These are phyloP conservation scores for Dalbergia cultrata DNA, from an alignment of 306 rosid genomes.

Conservation along the genomic window DNA sequence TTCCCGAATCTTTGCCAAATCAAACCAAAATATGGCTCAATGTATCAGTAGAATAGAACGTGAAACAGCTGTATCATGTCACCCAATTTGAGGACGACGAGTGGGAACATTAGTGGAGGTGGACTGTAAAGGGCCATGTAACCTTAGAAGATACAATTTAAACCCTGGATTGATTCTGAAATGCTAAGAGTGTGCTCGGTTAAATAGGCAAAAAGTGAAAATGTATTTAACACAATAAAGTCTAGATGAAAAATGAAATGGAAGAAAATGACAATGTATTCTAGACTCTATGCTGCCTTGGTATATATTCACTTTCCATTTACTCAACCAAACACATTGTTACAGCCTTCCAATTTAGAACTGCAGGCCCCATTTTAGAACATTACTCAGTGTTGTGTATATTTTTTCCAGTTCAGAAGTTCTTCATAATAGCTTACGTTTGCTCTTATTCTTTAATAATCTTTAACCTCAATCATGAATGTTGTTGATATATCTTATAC, in stretches of 20 bases:
- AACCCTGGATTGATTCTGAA: conserved; percentile 5
- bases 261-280: not conserved
- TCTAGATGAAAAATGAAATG: not conserved
- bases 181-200: conserved; percentile 28
- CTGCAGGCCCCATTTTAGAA: conserved; percentile 2
- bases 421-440: not conserved
- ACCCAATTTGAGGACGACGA: conserved; percentile 17
- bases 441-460: conserved; percentile 14
- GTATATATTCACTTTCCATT: not conserved
- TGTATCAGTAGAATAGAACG: conserved; percentile 11
- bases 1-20: conserved; percentile 1
- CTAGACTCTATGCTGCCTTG: conserved; percentile 6
- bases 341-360: conserved; percentile 12
- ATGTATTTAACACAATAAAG: not conserved
- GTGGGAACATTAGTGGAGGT: not conserved
- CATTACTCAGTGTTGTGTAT: not conserved
- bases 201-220: not conserved
- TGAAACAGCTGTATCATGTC: conserved; percentile 9
- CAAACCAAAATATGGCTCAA: conserved; percentile 26
- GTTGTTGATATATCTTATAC: not conserved
- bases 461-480: conserved; percentile 14
- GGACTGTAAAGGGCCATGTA: conserved; percentile 22
- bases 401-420: conserved; percentile 13
- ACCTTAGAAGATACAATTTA: not conserved
- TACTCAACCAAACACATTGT: not conserved